Evolutionary conservation across 495 filamentous ascomycete genomes (phyloP), one percentile per base, ranked within the genome.

Genomic region (Pyrenula massariospora): DNA sequence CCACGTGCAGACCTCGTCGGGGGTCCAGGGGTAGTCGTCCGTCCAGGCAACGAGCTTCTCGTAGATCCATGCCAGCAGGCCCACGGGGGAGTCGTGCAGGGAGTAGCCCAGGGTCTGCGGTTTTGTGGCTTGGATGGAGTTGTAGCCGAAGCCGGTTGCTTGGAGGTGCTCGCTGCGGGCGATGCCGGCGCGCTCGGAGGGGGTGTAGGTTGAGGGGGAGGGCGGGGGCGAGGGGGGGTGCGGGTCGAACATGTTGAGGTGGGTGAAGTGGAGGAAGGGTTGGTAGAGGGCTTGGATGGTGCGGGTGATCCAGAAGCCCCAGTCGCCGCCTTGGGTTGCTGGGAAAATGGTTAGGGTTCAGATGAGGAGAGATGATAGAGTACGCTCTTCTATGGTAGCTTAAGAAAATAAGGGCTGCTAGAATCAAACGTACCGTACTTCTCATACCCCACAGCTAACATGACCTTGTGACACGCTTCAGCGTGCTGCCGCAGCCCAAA

Each of bases 41-140:
- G 79, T 80, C 83, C 85, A 85, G 57, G 82, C 77, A 62, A 84
- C 78, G 24, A 87, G 73, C 59, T 87, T 89, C 63, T 87, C 85
- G 53, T 81, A 78, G 49, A 88, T 80, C 84, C 84, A 87, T 0
- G 83, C 74, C 19, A 87, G 65, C 48, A 82, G 67, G 10, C 73
- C 83, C 11, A 85, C 73, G 1, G 85, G 85, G 20, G 76, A 81
- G 61, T 86, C 83, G 2, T 70, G 66, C 0, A 87, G 70, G 0
- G 67, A 73, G 36, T 77, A 78, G 12, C 78, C 77, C 0, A 87
- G 64, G 0, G 84, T 87, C 57, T 83, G 77, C 1, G 85, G 85
- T 58, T 83, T 84, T 12, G 83, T 86, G 22, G 65, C 65, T 59
- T 85, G 82, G 48, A 75, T 59, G 3, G 66, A 19, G 55, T 74